Evolutionary conservation across 768 basidiomycete species (phyloP).

Genomic region (Serpula lacrymans): DNA sequence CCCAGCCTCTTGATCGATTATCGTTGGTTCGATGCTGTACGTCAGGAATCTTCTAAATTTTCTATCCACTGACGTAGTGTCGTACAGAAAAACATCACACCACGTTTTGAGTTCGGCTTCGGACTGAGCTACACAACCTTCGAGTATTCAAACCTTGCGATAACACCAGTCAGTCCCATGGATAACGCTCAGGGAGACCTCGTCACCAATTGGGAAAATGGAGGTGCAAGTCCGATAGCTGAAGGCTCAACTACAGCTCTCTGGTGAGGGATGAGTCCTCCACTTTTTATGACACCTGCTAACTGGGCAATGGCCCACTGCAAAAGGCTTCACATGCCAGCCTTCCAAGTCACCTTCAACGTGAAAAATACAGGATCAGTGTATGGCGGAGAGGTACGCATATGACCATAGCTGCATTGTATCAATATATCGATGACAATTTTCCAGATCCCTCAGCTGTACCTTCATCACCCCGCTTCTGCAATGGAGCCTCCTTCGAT

Average conservation of each 20-base stretch:
- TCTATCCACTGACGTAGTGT: slow-evolving; percentile 7
- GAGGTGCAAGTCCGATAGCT: slow-evolving; percentile 43
- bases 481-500: slow-evolving; percentile 49
- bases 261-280: too few relatives aligned
- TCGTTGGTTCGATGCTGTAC: slow-evolving; percentile 38
- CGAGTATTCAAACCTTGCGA: slow-evolving; percentile 37
- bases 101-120: slow-evolving; percentile 24
- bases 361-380: slow-evolving; percentile 46
- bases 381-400: slow-evolving; percentile 42
- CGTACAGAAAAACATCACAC: slow-evolving; percentile 27
- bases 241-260: slow-evolving; percentile 54
- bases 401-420: too few relatives aligned
- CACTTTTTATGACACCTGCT: not conserved
- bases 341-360: slow-evolving; percentile 41
- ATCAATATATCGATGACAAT: too few relatives aligned
- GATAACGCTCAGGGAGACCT: slow-evolving; percentile 26
- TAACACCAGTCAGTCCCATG: slow-evolving; percentile 34
- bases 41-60: too few relatives aligned
- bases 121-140: slow-evolving; percentile 54
- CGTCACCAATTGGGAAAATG: slow-evolving; percentile 45
- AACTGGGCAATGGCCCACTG: slow-evolving; percentile 6
- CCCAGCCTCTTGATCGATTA: slow-evolving; percentile 28
- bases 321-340: slow-evolving; percentile 53
- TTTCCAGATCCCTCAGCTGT: slow-evolving; percentile 46
- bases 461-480: slow-evolving; percentile 28